These are phyloP conservation scores for Erodium trifolium DNA, from an alignment of 441 rosid species.

Conservation along the genomic window DNA sequence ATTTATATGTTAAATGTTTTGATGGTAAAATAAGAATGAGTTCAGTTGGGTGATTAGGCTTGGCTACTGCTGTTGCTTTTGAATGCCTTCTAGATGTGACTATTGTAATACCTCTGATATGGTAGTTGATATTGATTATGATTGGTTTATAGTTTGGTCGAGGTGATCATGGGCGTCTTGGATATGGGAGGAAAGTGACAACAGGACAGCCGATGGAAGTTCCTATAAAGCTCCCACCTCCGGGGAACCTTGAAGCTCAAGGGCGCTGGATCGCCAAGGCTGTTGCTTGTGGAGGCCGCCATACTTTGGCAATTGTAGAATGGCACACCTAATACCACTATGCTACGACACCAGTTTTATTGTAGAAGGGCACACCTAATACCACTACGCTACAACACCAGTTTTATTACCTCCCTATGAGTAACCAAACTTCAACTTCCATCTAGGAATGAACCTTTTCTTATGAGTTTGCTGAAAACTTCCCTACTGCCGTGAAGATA, in stretches of 20 bases:
- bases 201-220: constrained; percentile 92
- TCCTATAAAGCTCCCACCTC: constrained; percentile 54
- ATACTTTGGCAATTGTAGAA: constrained; percentile 76
- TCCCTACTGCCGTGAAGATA: too few species aligned
- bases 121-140: too few species aligned
- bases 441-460: too few species aligned
- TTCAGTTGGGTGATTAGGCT: neutral
- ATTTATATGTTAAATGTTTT: neutral
- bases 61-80: constrained; percentile 9
- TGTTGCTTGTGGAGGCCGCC: constrained; percentile 91
- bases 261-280: constrained; percentile 66
- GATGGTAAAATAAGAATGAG: constrained; percentile 1
- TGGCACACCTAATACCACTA: constrained; percentile 37
- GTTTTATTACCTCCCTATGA: too few species aligned
- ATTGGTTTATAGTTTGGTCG: constrained; percentile 61
- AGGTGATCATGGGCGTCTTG: constrained; percentile 96
- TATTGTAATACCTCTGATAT: too few species aligned
- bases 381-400: too few species aligned
- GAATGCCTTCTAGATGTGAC: neutral
- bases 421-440: too few species aligned
- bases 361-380: constrained; percentile 55
- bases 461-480: too few species aligned
- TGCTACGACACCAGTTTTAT: too few species aligned
- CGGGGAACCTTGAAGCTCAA: constrained; percentile 33
- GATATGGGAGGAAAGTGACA: constrained; percentile 76